A percentile compares a stretch with the other conserved stretches of the same genome.
These are phyloP conservation scores for Daldinia caldariorum DNA, from an alignment of 495 filamentous ascomycete species.

Conservation along the genomic window DNA sequence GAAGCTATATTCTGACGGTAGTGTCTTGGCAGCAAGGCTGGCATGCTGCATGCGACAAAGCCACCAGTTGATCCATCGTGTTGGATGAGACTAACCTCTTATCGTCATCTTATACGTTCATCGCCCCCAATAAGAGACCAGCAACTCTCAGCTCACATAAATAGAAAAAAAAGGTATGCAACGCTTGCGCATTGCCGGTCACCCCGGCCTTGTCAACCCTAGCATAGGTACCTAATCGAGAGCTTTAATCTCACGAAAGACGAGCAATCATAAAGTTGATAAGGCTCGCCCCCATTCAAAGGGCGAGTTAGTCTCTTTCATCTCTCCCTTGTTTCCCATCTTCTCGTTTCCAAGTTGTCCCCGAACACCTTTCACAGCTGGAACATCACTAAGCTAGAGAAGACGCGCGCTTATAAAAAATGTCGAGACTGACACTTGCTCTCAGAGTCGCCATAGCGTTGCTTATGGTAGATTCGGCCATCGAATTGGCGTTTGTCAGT, in stretches of 20 bases:
- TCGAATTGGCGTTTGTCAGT: slow-evolving; percentile 58
- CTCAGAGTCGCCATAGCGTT: slow-evolving; percentile 49
- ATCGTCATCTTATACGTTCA: slow-evolving; percentile 25
- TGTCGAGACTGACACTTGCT: slow-evolving; percentile 31
- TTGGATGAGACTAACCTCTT: slow-evolving; percentile 24
- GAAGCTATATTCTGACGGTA: not conserved
- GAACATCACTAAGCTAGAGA: not conserved
- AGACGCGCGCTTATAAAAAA: slow-evolving; percentile 16
- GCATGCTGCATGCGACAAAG: slow-evolving; percentile 18
- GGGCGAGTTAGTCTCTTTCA: not conserved
- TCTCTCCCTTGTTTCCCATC: not conserved
- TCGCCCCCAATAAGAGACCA: slow-evolving; percentile 13
- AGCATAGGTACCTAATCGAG: slow-evolving; percentile 10
- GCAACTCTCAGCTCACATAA: slow-evolving; percentile 33
- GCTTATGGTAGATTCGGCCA: slow-evolving; percentile 55
- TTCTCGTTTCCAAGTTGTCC: not conserved
- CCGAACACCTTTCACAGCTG: slow-evolving; percentile 11
- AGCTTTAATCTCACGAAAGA: slow-evolving; percentile 15
- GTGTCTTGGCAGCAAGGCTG: slow-evolving; percentile 19
- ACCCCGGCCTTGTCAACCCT: slow-evolving; percentile 32
- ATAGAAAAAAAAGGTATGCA: slow-evolving; percentile 26
- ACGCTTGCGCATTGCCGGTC: slow-evolving; percentile 2
- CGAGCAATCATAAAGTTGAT: slow-evolving; percentile 28
- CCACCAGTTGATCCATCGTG: slow-evolving; percentile 18
- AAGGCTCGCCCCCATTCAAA: slow-evolving; percentile 11